Percentiles rank a stretch among this genome's conserved stretches.
Evolutionary conservation across 2,329 filamentous ascomycete genomes (phyloP).

Genomic region (Phoma sp.): DNA sequence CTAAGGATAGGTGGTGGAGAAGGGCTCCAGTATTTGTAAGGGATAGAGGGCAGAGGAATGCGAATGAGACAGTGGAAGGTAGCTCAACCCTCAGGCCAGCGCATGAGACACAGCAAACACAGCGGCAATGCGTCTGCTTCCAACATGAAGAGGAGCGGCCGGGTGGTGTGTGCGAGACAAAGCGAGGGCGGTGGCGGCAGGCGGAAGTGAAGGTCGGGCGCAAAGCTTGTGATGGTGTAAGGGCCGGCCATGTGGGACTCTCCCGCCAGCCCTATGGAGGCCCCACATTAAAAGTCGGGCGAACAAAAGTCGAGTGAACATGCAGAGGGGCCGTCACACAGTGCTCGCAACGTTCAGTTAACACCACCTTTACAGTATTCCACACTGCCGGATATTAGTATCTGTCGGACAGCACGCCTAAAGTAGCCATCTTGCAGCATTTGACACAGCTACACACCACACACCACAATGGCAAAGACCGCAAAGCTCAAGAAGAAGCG

Average conservation of each 20-base stretch:
- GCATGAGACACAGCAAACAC: constrained; percentile 41
- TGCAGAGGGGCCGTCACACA: constrained; percentile 1
- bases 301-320: not conserved
- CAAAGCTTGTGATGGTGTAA: constrained; percentile 15
- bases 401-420: no score
- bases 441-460: not conserved
- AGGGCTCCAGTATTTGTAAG: constrained; percentile 12
- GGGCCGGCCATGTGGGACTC: constrained; percentile 8
- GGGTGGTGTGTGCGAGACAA: constrained; percentile 10
- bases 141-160: constrained; percentile 41
- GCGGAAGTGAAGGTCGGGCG: constrained; percentile 21
- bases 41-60: constrained; percentile 20
- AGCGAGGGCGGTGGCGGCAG: constrained; percentile 21
- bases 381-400: no score
- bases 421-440: not conserved
- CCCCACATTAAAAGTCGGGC: constrained; percentile 11
- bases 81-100: constrained; percentile 44
- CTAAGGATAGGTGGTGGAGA: constrained; percentile 10
- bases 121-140: constrained; percentile 30
- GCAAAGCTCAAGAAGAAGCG: constrained; percentile 55
- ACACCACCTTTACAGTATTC: no score
- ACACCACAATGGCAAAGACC: constrained; percentile 51
- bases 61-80: constrained; percentile 1
- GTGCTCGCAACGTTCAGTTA: not conserved
- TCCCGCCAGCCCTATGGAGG: constrained; percentile 5